Evolutionary conservation across 2,329 filamentous ascomycete genomes (phyloP).

Genomic region (Tolypocladium album): DNA sequence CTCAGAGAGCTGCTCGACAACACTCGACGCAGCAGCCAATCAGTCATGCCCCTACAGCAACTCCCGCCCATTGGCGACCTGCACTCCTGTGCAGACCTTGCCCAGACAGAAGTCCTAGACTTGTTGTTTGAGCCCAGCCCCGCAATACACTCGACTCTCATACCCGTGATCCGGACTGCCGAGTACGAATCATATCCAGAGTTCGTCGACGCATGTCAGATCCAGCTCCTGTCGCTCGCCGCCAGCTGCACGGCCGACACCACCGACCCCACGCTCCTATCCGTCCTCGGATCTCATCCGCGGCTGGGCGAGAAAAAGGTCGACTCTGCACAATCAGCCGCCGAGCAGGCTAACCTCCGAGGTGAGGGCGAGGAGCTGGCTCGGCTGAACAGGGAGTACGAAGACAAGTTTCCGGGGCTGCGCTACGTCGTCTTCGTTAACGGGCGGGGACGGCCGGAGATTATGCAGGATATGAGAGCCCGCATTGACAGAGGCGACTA

Average conservation of each 20-base stretch:
- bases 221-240: slow-evolving; percentile 50
- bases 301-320: slow-evolving; percentile 72
- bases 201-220: slow-evolving; percentile 56
- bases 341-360: slow-evolving; percentile 71
- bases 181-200: slow-evolving; percentile 56
- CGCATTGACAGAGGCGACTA: slow-evolving; percentile 62
- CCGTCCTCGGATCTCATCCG: slow-evolving; percentile 72
- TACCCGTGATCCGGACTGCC: slow-evolving; percentile 49
- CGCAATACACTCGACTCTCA: slow-evolving; percentile 60
- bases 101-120: slow-evolving; percentile 54
- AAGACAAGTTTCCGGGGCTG: slow-evolving; percentile 68
- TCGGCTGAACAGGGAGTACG: slow-evolving; percentile 66
- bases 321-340: slow-evolving; percentile 69
- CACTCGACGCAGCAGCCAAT: not conserved
- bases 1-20: not conserved
- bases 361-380: slow-evolving; percentile 50
- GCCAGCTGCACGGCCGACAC: slow-evolving; percentile 37
- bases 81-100: slow-evolving; percentile 39
- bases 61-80: slow-evolving; percentile 51
- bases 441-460: slow-evolving; percentile 57
- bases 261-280: slow-evolving; percentile 44
- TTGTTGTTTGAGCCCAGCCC: slow-evolving; percentile 75
- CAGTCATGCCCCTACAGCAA: slow-evolving; percentile 9
- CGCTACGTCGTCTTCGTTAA: slow-evolving; percentile 91
- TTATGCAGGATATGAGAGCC: slow-evolving; percentile 72